These are phyloP conservation scores for Gossypium rotundifolium DNA, from an alignment of 345 rosid species.

Conservation along the genomic window DNA sequence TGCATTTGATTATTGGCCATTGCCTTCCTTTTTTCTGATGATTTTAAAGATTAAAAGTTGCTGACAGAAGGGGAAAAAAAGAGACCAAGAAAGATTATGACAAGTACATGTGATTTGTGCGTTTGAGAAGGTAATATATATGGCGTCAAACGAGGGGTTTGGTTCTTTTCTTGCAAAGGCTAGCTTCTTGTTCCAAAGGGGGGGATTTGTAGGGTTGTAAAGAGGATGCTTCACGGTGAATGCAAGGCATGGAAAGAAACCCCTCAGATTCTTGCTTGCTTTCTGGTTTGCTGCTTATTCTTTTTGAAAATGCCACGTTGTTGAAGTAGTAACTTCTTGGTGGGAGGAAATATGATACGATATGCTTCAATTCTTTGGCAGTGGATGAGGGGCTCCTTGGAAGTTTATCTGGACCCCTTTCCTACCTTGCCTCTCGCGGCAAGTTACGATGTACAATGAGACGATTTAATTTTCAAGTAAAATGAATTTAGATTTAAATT, in stretches of 20 bases:
- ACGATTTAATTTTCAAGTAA: too few relatives aligned
- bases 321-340: slow-evolving; percentile 1
- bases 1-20: slow-evolving; percentile 58
- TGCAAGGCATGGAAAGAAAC: slow-evolving; percentile 48
- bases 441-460: too few relatives aligned
- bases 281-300: neutral
- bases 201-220: slow-evolving; percentile 45
- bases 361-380: slow-evolving; percentile 15
- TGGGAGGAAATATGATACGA: slow-evolving; percentile 4
- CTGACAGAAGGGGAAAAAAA: neutral
- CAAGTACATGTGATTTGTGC: slow-evolving; percentile 17
- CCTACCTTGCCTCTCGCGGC: too few relatives aligned
- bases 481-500: too few relatives aligned
- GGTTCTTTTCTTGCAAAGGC: slow-evolving; percentile 87
- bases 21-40: neutral
- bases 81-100: neutral
- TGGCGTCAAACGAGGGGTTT: slow-evolving; percentile 10
- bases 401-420: neutral
- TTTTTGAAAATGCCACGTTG: slow-evolving; percentile 6
- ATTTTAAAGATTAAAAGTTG: slow-evolving; percentile 16
- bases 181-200: slow-evolving; percentile 30
- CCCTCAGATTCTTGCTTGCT: slow-evolving; percentile 30
- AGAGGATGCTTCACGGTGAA: slow-evolving; percentile 50
- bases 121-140: slow-evolving; percentile 23
- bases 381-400: neutral